Evolutionary conservation across 129 eudicot genomes (phyloP).

Genomic region (Artemisia argyi): DNA sequence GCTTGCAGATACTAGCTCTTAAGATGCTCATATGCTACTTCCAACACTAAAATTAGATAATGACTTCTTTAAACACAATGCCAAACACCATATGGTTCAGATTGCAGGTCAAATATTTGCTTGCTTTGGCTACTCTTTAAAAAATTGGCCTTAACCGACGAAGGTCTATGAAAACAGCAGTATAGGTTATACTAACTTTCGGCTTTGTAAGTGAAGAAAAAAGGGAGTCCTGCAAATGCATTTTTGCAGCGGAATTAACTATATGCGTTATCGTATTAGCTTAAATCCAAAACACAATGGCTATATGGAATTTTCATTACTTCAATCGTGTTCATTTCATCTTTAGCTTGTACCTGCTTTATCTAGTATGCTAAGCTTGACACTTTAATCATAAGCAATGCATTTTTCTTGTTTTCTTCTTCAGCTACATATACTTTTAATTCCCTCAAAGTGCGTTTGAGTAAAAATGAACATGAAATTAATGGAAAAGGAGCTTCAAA

Average conservation of each 20-base stretch:
- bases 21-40: background rate
- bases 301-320: too few species aligned
- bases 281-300: too few species aligned
- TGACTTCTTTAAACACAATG: background rate
- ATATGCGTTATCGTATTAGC: too few species aligned
- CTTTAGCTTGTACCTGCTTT: too few species aligned
- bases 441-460: conserved; percentile 11
- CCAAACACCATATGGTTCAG: background rate
- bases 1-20: too few species aligned
- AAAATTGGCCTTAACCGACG: background rate
- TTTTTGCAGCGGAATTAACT: background rate
- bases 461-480: conserved; percentile 20
- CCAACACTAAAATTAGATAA: background rate
- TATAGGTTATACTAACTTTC: background rate
- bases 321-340: too few species aligned
- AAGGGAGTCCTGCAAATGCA: background rate
- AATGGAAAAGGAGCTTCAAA: conserved; percentile 41
- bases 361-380: background rate
- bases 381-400: background rate
- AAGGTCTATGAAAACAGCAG: background rate
- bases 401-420: conserved; percentile 9
- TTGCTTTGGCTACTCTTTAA: background rate
- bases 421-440: conserved; percentile 33
- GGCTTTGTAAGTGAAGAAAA: too few species aligned
- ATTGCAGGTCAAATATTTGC: background rate